These are phyloP conservation scores for Gynandropsis gynandra DNA, from an alignment of 345 rosid genomes.

Conservation along the genomic window DNA sequence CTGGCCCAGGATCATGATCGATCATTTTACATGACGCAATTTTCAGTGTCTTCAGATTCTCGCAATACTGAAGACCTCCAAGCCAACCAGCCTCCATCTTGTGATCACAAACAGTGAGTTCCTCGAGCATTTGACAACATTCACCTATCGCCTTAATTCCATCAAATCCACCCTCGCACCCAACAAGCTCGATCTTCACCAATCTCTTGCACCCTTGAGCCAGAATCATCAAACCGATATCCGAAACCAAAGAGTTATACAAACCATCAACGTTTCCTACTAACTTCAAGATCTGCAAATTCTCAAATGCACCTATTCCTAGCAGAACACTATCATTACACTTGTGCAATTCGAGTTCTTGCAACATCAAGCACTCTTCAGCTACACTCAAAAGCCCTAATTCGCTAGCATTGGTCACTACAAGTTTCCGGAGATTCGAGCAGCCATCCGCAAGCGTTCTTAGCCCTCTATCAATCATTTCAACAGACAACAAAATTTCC, in stretches of 20 bases:
- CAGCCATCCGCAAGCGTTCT: slow-evolving; percentile 45
- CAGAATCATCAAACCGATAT: slow-evolving; percentile 81
- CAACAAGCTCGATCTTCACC: slow-evolving; percentile 80
- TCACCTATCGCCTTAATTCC: slow-evolving; percentile 92
- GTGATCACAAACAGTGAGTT: slow-evolving; percentile 69
- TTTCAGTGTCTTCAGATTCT: slow-evolving; percentile 82
- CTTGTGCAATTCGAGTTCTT: slow-evolving; percentile 72
- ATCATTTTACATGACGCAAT: slow-evolving; percentile 62
- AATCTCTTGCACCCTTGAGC: slow-evolving; percentile 89
- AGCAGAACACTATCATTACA: slow-evolving; percentile 62
- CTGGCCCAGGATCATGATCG: slow-evolving; percentile 57
- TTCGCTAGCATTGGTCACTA: slow-evolving; percentile 60
- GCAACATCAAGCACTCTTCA: slow-evolving; percentile 57
- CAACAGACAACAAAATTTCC: slow-evolving; percentile 54
- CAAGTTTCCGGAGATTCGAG: slow-evolving; percentile 63
- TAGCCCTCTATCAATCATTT: slow-evolving; percentile 55
- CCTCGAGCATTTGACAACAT: slow-evolving; percentile 96
- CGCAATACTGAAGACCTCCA: slow-evolving; percentile 71
- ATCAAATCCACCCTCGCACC: slow-evolving; percentile 88
- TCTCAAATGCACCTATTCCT: slow-evolving; percentile 74
- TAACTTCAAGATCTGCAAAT: slow-evolving; percentile 75
- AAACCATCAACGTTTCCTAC: slow-evolving; percentile 60
- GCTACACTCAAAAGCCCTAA: slow-evolving; percentile 60
- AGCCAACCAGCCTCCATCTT: slow-evolving; percentile 94
- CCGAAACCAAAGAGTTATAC: slow-evolving; percentile 59